Conservation (phyloP, 805 yeast genomes). For the Teunomyces pallodes region DNA sequence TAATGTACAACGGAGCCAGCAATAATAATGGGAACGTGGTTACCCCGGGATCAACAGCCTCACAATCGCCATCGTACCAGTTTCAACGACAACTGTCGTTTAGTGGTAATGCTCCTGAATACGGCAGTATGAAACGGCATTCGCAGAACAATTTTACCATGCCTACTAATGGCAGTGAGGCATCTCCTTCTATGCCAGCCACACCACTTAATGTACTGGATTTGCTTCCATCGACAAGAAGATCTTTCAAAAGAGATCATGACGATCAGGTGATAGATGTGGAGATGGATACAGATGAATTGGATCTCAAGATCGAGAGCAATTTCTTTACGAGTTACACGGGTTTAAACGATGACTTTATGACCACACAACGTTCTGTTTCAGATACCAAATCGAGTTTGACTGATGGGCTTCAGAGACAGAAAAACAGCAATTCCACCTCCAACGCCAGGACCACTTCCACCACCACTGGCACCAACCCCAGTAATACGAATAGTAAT, state of each 20-base stretch:
- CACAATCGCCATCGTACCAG: conserved; percentile 6
- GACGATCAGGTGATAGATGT: conserved; percentile 5
- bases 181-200: conserved; percentile 10
- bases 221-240: conserved; percentile 7
- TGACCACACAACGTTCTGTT: background rate
- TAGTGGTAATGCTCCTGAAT: conserved; percentile 1
- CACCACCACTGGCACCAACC: background rate
- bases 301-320: conserved; percentile 8
- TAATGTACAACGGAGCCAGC: conserved; percentile 4
- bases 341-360: conserved; percentile 13
- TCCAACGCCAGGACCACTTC: too few relatives aligned
- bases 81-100: conserved; percentile 6
- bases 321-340: conserved; percentile 24
- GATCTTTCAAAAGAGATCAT: background rate
- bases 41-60: conserved; percentile 10
- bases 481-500: background rate
- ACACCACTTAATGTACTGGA: conserved; percentile 13
- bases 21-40: conserved; percentile 3
- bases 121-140: background rate
- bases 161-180: conserved; percentile 4
- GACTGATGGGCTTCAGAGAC: conserved; percentile 4
- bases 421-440: background rate
- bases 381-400: conserved; percentile 4
- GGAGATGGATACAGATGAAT: conserved; percentile 7
- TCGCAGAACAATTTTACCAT: background rate